Conservation (phyloP, 2,329 filamentous ascomycete species). For the Zymoseptoria tritici region DNA sequence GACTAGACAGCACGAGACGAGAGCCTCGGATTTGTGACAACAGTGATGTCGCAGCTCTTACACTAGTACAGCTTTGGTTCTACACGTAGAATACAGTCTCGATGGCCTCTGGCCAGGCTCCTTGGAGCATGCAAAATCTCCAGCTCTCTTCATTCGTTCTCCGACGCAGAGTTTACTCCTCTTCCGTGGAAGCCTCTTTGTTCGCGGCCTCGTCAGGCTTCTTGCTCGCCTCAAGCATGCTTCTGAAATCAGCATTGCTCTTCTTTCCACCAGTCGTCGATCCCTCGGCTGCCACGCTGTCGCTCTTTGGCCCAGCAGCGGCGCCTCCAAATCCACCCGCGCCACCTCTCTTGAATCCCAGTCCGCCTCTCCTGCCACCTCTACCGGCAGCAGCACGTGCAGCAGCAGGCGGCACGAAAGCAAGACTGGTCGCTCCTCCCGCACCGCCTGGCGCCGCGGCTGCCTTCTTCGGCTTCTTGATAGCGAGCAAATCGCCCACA, state of each 20-base stretch:
- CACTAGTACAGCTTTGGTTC: not conserved
- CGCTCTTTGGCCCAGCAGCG: slow-evolving; percentile 4
- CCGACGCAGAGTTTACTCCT: not conserved
- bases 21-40: not conserved
- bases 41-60: not conserved
- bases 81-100: not conserved
- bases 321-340: slow-evolving; percentile 25
- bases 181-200: not conserved
- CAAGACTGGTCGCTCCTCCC: not conserved
- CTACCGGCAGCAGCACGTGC: slow-evolving; percentile 40
- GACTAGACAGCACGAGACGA: not conserved
- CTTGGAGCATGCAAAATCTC: not conserved
- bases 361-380: slow-evolving; percentile 40
- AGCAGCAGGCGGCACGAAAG: slow-evolving; percentile 24
- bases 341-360: slow-evolving; percentile 43
- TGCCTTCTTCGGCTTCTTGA: slow-evolving; percentile 36
- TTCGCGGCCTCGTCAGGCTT: slow-evolving; percentile 6
- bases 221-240: slow-evolving; percentile 39
- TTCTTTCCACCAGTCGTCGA: slow-evolving; percentile 33
- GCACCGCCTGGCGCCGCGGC: slow-evolving; percentile 4
- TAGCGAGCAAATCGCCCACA: slow-evolving; percentile 44
- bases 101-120: not conserved
- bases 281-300: slow-evolving; percentile 21
- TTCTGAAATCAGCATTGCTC: slow-evolving; percentile 53
- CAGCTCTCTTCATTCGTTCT: not conserved